Evolutionary conservation across 2,329 filamentous ascomycete species (phyloP).

Genomic region (Aspergillus sp.): DNA sequence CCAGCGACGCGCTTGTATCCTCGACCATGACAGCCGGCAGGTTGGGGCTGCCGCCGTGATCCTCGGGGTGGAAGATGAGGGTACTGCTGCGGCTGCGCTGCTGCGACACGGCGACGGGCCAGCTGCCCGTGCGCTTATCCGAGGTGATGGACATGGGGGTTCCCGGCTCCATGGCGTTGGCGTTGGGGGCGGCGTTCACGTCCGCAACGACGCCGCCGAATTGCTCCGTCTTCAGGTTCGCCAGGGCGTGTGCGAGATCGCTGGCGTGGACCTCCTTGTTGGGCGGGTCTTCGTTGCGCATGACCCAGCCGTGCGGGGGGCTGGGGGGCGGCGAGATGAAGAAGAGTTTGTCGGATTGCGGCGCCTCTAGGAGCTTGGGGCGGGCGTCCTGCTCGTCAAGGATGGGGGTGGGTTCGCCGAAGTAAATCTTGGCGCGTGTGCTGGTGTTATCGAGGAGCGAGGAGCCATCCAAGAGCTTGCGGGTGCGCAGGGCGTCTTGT

Average conservation of each 20-base stretch:
- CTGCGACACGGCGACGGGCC: conserved; percentile 29
- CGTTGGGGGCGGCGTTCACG: not conserved
- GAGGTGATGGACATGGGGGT: conserved; percentile 37
- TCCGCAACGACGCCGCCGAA: conserved; percentile 2
- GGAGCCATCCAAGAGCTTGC: conserved; percentile 43
- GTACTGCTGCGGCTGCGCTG: conserved; percentile 55
- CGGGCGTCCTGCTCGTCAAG: conserved; percentile 30
- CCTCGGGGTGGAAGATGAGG: conserved; percentile 62
- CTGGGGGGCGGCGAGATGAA: conserved; percentile 65
- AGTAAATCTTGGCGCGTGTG: conserved; percentile 49
- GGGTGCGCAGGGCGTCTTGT: conserved; percentile 43
- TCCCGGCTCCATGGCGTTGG: conserved; percentile 24
- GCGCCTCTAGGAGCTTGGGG: conserved; percentile 53
- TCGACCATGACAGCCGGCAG: conserved; percentile 65
- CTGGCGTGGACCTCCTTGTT: conserved; percentile 66
- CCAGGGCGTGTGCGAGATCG: conserved; percentile 59
- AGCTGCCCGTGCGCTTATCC: conserved; percentile 32
- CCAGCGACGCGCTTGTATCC: conserved; percentile 53
- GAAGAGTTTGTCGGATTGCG: conserved; percentile 62
- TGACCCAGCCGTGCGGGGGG: conserved; percentile 65
- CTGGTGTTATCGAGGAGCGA: conserved; percentile 32
- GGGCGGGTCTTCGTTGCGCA: conserved; percentile 62
- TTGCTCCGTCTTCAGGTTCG: conserved; percentile 45
- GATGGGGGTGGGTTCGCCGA: conserved; percentile 54
- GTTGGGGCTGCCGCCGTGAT: conserved; percentile 59